Base-by-base conservation (phyloP, 1,284 basidiomycete genomes). In the Moniliophthora roreri region DNA sequence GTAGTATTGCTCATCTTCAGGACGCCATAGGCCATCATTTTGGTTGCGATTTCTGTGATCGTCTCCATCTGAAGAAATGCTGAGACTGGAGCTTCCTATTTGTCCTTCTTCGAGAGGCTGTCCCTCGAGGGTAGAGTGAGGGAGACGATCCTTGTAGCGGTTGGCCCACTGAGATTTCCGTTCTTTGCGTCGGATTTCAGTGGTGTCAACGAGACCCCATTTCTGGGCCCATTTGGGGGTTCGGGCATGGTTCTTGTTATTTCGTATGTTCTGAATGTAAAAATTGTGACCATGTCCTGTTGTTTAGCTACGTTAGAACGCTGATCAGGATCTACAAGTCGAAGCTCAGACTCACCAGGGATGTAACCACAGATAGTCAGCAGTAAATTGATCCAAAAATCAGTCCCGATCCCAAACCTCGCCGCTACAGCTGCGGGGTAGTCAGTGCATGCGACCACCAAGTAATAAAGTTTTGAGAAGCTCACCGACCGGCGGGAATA, bases 181-280 rank as follows among this genome's bases (percentile, higher is more conserved):
- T 62, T 87, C 80, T 57, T 87, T 85, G 64, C 92, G 87, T 62
- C 84, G 80, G 63, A 90, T 85, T 61, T 87, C 84, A 20, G 83
- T 75, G 24, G 82, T 86, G 66, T 95, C 82, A 60, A 97, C 84
- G 46, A 98, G 85, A 34, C 94, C 94, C 66, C 91, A 92, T 57
- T 87, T 84, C 68, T 93, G 79, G 0, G 90, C 91, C 95, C 95
- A 98, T 67, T 96, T 94, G 15, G 95, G 95, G 20, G 95, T 97
- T 53, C 95, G 87, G 24, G 82, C 78, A 65, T 90, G 81, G 63
- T 85, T 95, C 76, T 95, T 92, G 78, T 98, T 98, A 75, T 98
- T 98, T 51, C 95, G 81, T 60, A 98, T 87, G 72, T 96, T 97
- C 85, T 90, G 89, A 58, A 95, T 92, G 75, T 95, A 96, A 69